Evolutionary conservation across 495 filamentous ascomycete species (phyloP), one percentile per base, ranked within the genome.

Genomic region (Penicillium pulvis): DNA sequence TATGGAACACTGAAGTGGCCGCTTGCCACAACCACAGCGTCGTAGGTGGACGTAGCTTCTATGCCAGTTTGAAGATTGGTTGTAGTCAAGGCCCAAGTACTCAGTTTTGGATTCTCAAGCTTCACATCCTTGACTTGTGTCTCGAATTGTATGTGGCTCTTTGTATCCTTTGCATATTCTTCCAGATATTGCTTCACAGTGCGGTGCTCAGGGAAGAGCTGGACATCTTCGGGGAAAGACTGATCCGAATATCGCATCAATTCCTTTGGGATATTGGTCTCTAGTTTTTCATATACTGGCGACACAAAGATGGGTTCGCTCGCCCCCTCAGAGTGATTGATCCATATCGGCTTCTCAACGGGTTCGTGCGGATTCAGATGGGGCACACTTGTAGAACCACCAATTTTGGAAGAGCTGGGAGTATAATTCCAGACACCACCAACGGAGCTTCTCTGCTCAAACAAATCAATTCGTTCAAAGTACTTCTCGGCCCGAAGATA

Each of bases 401-500:
- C 58, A 17, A 47, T 28, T 53, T 79, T 76, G 17, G 66, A 54
- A 10, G 67, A 58, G 11, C 67, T 65, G 2, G 69, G 71, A 56
- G 59, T 70, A 46, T 82, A 90, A 62, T 94, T 87, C 93, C 93
- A 98, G 6, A 90, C 83, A 5, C 93, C 93, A 51, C 91, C 93
- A 6, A 86, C 81, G 12, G 83, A 80, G 49, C 73, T 74, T 59
- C 90, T 86, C 70, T 95, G 91, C 66, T 98, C 93, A 65, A 87
- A 94, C 48, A 97, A 75, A 62, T 85, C 84, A 55, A 97, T 88
- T 28, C 67, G 81, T 10, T 83, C 71, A 59, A 96, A 95, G 16
- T 73, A 75, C 46, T 81, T 81, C 63, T 97, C 90, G 30, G 88
- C 90, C 5, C 85, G 71, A 17, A 97, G 77, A 60, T 90, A 91